phyloP scores from a whole-genome alignment of 371 early-diverging fungal species.

The Syncephalastrum racemosum region DNA sequence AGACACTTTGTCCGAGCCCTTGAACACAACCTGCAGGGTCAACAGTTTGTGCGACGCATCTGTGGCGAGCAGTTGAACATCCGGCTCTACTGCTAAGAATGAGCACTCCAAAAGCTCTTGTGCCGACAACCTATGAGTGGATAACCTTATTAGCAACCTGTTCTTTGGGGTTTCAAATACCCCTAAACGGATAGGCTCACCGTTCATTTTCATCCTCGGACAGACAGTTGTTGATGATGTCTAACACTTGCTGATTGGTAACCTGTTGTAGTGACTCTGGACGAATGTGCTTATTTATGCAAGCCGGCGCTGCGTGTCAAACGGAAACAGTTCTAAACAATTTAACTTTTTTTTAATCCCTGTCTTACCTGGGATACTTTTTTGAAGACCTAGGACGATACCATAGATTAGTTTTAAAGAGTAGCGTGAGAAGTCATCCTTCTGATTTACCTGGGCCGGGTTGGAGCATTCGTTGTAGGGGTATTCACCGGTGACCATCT shows the following conservation, averaged over 20 bases:
- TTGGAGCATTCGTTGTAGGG: constrained; percentile 90
- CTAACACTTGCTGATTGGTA: constrained; percentile 69
- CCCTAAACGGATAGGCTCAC: constrained; percentile 19
- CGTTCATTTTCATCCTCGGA: constrained; percentile 67
- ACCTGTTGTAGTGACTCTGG: constrained; percentile 77
- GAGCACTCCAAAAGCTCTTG: constrained; percentile 79
- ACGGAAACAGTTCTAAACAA: too few species aligned
- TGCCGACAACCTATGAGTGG: constrained; percentile 58
- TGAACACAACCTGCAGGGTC: constrained; percentile 79
- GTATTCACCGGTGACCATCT: constrained; percentile 89
- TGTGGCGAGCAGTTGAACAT: constrained; percentile 65
- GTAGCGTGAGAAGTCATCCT: too few species aligned
- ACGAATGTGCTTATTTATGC: constrained; percentile 64
- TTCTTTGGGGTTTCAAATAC: not conserved
- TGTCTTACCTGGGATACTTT: constrained; percentile 66
- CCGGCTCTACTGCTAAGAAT: constrained; percentile 80
- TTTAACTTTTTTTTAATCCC: too few species aligned
- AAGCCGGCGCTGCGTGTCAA: too few species aligned
- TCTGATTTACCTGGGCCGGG: constrained; percentile 60
- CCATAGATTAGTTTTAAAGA: too few species aligned
- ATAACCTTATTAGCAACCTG: not conserved
- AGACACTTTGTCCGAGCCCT: constrained; percentile 76
- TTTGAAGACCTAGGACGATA: constrained; percentile 57
- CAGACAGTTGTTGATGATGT: constrained; percentile 78
- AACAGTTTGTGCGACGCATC: constrained; percentile 66